phyloP scores from a whole-genome alignment of 2,329 filamentous ascomycete genomes.

The Didymella sp. region DNA sequence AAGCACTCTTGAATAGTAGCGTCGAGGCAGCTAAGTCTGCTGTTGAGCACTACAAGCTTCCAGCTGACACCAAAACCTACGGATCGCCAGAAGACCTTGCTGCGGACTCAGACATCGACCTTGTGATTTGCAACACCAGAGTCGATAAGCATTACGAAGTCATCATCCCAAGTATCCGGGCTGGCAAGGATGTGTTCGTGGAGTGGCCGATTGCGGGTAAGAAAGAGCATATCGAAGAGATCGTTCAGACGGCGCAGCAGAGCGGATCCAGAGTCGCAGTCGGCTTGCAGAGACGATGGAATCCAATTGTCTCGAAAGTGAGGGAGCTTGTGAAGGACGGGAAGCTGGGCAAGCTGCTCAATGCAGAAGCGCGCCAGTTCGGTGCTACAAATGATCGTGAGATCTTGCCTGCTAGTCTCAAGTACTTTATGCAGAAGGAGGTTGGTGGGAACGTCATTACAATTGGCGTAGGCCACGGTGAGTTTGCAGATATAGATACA shows the following conservation, averaged over 20 bases:
- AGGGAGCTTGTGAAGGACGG: slow-evolving; percentile 46
- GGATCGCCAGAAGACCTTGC: slow-evolving; percentile 53
- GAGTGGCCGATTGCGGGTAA: slow-evolving; percentile 59
- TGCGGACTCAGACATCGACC: slow-evolving; percentile 42
- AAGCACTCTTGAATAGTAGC: slow-evolving; percentile 57
- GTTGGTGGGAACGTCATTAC: slow-evolving; percentile 28
- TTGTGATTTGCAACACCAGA: slow-evolving; percentile 61
- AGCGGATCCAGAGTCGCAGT: slow-evolving; percentile 54
- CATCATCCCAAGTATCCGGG: slow-evolving; percentile 56
- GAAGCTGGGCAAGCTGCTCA: slow-evolving; percentile 51
- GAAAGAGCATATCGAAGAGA: slow-evolving; percentile 33
- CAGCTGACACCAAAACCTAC: slow-evolving; percentile 53
- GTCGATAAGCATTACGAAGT: slow-evolving; percentile 62
- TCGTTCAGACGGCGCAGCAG: slow-evolving; percentile 45
- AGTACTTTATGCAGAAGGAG: slow-evolving; percentile 28
- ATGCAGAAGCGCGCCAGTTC: slow-evolving; percentile 25
- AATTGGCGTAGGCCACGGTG: slow-evolving; percentile 30
- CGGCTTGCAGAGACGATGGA: slow-evolving; percentile 55
- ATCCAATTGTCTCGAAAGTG: slow-evolving; percentile 52
- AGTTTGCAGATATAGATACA: neutral
- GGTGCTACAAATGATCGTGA: slow-evolving; percentile 24
- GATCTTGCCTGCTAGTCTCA: slow-evolving; percentile 19
- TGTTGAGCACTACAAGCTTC: slow-evolving; percentile 51
- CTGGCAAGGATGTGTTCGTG: slow-evolving; percentile 62
- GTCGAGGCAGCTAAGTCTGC: slow-evolving; percentile 51